Percentiles rank a stretch among this genome's conserved stretches.
Evolutionary conservation across 2,329 filamentous ascomycete species (phyloP).

Genomic region (Diaporthe sp.): DNA sequence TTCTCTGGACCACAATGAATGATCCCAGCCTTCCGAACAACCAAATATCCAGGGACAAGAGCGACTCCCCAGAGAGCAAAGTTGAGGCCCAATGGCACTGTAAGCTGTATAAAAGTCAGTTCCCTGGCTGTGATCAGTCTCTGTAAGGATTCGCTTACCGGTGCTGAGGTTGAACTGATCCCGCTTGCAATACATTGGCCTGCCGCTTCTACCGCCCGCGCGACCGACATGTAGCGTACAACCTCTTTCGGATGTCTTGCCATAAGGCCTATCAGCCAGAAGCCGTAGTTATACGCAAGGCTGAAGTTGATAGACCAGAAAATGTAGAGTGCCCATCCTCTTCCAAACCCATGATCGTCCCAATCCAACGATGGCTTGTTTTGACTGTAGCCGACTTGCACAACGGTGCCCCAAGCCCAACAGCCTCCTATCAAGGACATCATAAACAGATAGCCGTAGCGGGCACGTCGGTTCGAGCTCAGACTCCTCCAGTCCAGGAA

Average conservation of each 20-base stretch:
- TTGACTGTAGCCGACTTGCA: constrained; percentile 48
- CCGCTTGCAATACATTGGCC: constrained; percentile 49
- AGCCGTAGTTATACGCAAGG: constrained; percentile 52
- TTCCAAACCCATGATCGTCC: constrained; percentile 8
- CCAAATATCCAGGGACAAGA: constrained; percentile 40
- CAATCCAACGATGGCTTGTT: constrained; percentile 47
- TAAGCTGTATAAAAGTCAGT: constrained; percentile 24
- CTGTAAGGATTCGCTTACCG: constrained; percentile 23
- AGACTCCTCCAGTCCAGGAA: constrained; percentile 48
- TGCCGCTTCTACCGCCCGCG: constrained; percentile 48
- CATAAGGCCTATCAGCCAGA: constrained; percentile 51
- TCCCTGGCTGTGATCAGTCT: too few relatives aligned
- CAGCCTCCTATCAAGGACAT: constrained; percentile 48
- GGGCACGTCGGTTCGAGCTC: constrained; percentile 43
- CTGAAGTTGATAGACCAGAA: constrained; percentile 51
- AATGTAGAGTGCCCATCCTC: constrained; percentile 50
- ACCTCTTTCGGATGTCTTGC: constrained; percentile 46
- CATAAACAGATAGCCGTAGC: constrained; percentile 45
- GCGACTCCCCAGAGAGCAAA: constrained; percentile 43
- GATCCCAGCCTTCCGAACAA: constrained; percentile 36
- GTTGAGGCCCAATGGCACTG: constrained; percentile 41
- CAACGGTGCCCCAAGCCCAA: constrained; percentile 49
- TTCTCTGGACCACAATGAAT: constrained; percentile 25
- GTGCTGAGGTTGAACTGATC: constrained; percentile 50
- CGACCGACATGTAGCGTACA: constrained; percentile 46